Base-by-base conservation (phyloP, 768 basidiomycete genomes). In the Russula abietina region DNA sequence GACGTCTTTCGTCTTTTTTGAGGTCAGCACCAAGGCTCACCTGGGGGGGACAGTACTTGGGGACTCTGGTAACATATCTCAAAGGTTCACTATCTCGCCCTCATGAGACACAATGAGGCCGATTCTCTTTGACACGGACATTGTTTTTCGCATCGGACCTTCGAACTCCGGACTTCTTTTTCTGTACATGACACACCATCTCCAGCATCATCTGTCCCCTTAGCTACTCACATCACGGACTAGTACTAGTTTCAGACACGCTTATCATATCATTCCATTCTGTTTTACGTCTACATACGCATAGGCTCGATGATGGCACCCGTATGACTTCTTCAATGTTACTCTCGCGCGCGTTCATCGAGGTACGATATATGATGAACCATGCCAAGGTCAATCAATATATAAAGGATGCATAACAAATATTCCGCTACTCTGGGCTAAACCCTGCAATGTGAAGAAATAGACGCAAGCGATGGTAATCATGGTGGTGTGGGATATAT, bases 31-130 rank as follows among this genome's bases (percentile, higher is more conserved):
- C 8, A 38, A 58, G 9, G 30, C 11, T 22, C 22, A 49, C 33
- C 24, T 16, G 19, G 1, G 4, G n/a, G n/a, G 8, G 26, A 63
- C 24, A 81, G 80, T 81, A 38, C 71, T 81, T 51, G 80, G 80
- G 46, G 78, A 81, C 69, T 81, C 80, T 6, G 80, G 77, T 55
- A 74, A 79, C 71, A 65, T 55, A 17, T 72, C 70, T 6, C 62
- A 64, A 22, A 14, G 59, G 49, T 69, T 75, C 66, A 69, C 71
- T 55, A 76, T 75, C 57, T 53, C 55, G n/a, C 48, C 61, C 41
- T 59, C n/a, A n/a, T 30, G 24, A 48, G 38, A 3, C 14, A 24
- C n/a, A n/a, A n/a, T 32, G n/a, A 24, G 19, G 45, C 5, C 4
- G 26, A 24, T 43, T 46, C 32, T 45, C n/a, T 39, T n/a, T 26